Percentiles rank a stretch among this genome's conserved stretches.
Evolutionary conservation across 2,329 filamentous ascomycete genomes (phyloP).

Genomic region (Fusarium zealandicum): DNA sequence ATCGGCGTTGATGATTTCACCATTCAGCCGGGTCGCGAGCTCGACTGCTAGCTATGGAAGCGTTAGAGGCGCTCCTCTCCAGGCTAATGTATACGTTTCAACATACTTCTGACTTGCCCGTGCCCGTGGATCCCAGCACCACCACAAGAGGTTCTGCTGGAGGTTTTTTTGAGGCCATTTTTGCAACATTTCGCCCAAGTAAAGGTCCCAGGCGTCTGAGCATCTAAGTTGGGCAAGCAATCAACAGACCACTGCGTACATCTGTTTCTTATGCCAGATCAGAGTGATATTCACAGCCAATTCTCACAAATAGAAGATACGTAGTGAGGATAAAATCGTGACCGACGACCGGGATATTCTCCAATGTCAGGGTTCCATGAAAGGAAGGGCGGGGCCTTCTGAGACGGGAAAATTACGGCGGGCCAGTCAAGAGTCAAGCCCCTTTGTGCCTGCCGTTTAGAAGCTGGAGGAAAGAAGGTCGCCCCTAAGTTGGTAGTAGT

Average conservation of each 20-base stretch:
- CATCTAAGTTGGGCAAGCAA: conserved; percentile 37
- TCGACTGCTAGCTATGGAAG: conserved; percentile 80
- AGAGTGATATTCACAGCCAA: neutral
- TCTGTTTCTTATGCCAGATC: neutral
- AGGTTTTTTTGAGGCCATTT: conserved; percentile 49
- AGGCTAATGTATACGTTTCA: neutral
- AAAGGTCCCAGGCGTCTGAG: conserved; percentile 35
- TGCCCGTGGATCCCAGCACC: conserved; percentile 88
- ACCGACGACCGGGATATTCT: conserved; percentile 10
- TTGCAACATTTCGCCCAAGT: conserved; percentile 46
- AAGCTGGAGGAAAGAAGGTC: conserved; percentile 28
- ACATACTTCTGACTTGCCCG: conserved; percentile 87
- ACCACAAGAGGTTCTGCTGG: conserved; percentile 73
- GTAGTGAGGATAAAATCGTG: conserved; percentile 1
- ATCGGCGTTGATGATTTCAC: conserved; percentile 96
- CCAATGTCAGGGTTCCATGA: conserved; percentile 16
- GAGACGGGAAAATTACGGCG: conserved; percentile 34
- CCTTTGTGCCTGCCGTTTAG: conserved; percentile 27
- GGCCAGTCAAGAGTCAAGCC: conserved; percentile 8
- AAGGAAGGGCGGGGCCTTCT: conserved; percentile 21
- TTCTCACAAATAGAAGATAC: neutral
- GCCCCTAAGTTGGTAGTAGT: conserved; percentile 19
- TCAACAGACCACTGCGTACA: conserved; percentile 1
- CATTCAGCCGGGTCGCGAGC: conserved; percentile 80
- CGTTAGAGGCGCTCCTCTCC: conserved; percentile 12